Percentiles rank a stretch among this genome's conserved stretches.
phyloP scores from a whole-genome alignment of 2,329 filamentous ascomycete genomes.

The Pseudogymnoascus sp. region DNA sequence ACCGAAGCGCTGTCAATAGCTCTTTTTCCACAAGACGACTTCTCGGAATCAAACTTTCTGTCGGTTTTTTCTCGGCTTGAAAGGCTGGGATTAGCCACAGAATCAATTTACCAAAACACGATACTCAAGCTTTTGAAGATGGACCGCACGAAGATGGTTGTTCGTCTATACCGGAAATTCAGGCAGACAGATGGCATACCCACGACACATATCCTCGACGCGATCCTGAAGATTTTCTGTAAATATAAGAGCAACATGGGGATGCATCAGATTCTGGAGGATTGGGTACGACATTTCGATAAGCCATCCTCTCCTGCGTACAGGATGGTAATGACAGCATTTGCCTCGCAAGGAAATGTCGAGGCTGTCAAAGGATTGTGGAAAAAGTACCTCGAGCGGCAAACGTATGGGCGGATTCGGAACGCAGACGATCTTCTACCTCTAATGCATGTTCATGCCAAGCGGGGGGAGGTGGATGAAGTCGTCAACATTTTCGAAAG shows the following conservation, averaged over 20 bases:
- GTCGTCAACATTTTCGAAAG: slow-evolving; percentile 53
- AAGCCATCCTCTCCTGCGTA: slow-evolving; percentile 25
- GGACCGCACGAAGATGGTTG: slow-evolving; percentile 16
- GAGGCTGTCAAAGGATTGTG: slow-evolving; percentile 36
- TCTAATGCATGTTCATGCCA: slow-evolving; percentile 63
- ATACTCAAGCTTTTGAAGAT: slow-evolving; percentile 17
- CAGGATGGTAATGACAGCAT: slow-evolving; percentile 30
- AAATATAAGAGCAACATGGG: slow-evolving; percentile 25
- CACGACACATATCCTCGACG: slow-evolving; percentile 21
- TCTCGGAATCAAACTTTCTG: background rate
- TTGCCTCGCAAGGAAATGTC: slow-evolving; percentile 38
- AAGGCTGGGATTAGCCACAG: background rate
- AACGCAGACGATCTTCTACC: slow-evolving; percentile 35
- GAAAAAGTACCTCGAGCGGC: slow-evolving; percentile 26
- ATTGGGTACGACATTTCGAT: slow-evolving; percentile 26
- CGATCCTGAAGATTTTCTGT: slow-evolving; percentile 26
- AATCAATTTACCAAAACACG: slow-evolving; percentile 16
- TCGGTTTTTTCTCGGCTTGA: background rate
- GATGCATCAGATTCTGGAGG: slow-evolving; percentile 31
- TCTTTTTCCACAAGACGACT: background rate
- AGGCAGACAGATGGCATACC: slow-evolving; percentile 12
- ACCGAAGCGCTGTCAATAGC: background rate
- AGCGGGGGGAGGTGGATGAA: slow-evolving; percentile 52
- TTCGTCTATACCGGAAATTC: slow-evolving; percentile 20
- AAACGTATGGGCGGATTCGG: slow-evolving; percentile 7